phyloP scores from a whole-genome alignment of 495 filamentous ascomycete genomes.

The Penicillium cinerascens region DNA sequence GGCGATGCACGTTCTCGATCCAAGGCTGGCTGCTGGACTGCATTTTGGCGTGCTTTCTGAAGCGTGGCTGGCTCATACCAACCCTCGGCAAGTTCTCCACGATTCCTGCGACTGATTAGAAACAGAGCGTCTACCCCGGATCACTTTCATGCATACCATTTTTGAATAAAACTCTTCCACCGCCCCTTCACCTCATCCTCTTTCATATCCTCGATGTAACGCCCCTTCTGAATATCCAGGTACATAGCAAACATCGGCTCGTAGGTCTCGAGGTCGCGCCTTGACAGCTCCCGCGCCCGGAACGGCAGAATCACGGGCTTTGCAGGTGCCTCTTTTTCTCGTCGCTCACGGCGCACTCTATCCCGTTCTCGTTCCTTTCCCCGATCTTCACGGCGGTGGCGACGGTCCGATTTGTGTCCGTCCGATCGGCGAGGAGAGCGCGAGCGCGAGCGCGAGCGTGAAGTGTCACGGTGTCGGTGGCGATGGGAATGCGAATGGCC shows the following conservation, averaged over 20 bases:
- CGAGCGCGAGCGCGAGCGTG: conserved; percentile 23
- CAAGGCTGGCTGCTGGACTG: conserved; percentile 4
- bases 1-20: conserved; percentile 22
- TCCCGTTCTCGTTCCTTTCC: conserved; percentile 1
- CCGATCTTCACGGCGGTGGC: conserved; percentile 13
- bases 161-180: conserved; percentile 89
- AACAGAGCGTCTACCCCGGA: not conserved
- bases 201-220: conserved; percentile 59
- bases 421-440: conserved; percentile 28
- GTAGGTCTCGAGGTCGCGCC: conserved; percentile 59
- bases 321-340: conserved; percentile 8
- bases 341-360: conserved; percentile 9
- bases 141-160: conserved; percentile 63
- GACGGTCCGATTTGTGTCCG: conserved; percentile 21
- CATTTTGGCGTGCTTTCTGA: conserved; percentile 42
- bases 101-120: conserved; percentile 61
- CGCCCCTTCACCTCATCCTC: conserved; percentile 72
- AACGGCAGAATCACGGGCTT: conserved; percentile 56
- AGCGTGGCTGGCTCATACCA: conserved; percentile 83
- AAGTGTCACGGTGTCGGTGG: conserved; percentile 22
- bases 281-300: conserved; percentile 59
- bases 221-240: conserved; percentile 82
- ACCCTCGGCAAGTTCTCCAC: conserved; percentile 82
- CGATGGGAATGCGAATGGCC: conserved; percentile 17
- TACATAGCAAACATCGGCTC: conserved; percentile 78